Conservation (phyloP, 139 green algal species). For the Chloropicon primus region DNA sequence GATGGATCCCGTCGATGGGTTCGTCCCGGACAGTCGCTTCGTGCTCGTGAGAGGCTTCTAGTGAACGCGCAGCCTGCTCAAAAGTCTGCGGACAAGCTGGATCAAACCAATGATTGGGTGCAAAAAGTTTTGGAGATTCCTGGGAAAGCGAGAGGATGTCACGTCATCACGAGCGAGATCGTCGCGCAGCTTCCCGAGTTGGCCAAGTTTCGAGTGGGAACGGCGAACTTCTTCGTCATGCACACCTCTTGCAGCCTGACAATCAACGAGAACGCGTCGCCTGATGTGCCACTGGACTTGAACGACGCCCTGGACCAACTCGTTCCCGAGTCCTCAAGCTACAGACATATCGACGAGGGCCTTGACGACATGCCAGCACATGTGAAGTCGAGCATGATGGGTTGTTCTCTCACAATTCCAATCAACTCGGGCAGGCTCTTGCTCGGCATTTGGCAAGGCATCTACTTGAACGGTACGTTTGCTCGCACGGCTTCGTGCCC, state of each 20-base stretch:
- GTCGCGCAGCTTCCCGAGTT: conserved; percentile 39
- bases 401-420: conserved; percentile 36
- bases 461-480: conserved; percentile 72
- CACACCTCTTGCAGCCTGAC: conserved; percentile 55
- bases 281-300: conserved; percentile 49
- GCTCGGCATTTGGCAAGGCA: conserved; percentile 62
- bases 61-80: no score
- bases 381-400: conserved; percentile 59
- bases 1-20: no score
- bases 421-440: conserved; percentile 37
- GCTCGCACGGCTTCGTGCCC: no score
- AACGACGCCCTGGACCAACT: conserved; percentile 54
- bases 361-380: conserved; percentile 67
- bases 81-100: background rate
- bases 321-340: conserved; percentile 46
- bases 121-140: conserved; percentile 31
- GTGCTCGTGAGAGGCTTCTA: no score
- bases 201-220: conserved; percentile 29
- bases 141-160: conserved; percentile 34
- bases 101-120: conserved; percentile 9
- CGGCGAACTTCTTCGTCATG: conserved; percentile 26
- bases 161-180: conserved; percentile 55
- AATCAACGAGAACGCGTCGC: conserved; percentile 56
- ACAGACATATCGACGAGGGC: conserved; percentile 62
- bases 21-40: no score